These are phyloP conservation scores for Cladosporium oxysporum DNA, from an alignment of 2,329 filamentous ascomycete species.

Conservation along the genomic window DNA sequence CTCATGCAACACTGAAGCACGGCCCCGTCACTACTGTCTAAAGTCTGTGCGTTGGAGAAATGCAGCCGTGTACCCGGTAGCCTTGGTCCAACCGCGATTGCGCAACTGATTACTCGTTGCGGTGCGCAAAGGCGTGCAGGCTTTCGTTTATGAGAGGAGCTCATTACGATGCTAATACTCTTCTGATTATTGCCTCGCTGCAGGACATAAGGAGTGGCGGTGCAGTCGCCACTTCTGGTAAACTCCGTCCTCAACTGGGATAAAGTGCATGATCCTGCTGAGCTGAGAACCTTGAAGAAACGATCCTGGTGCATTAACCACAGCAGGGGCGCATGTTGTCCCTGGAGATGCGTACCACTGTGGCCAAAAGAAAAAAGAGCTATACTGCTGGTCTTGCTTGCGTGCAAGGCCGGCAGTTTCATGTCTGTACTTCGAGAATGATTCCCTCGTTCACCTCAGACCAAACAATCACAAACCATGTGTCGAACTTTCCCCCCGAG, in stretches of 20 bases:
- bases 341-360: background rate
- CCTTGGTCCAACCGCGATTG: background rate
- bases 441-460: background rate
- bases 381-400: background rate
- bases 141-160: background rate
- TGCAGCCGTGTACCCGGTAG: conserved; percentile 8
- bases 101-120: background rate
- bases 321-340: background rate
- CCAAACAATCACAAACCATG: background rate
- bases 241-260: background rate
- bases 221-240: background rate
- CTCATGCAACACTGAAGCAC: background rate
- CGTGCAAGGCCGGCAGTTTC: background rate
- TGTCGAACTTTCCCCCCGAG: background rate
- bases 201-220: no score
- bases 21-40: background rate
- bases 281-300: background rate
- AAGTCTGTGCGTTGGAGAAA: background rate
- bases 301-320: background rate
- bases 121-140: background rate
- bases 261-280: background rate
- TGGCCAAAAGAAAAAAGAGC: background rate
- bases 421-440: background rate
- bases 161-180: background rate
- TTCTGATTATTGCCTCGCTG: background rate